Conservation (phyloP, 2,329 filamentous ascomycete species). For the Botryotinia globosa region DNA sequence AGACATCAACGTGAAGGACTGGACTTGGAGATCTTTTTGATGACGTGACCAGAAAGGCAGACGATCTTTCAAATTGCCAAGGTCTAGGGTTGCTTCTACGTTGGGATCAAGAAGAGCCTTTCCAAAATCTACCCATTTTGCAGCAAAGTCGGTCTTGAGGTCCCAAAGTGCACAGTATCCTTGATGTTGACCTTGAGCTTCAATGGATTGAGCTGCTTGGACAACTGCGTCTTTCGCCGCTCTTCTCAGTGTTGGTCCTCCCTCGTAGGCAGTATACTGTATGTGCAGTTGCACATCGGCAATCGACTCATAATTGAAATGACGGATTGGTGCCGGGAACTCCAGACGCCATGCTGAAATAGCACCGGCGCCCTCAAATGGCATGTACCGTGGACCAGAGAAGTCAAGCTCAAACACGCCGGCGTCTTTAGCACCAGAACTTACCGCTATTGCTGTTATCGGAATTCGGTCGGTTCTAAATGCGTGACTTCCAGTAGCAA, state of each 20-base stretch:
- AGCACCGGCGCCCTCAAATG: conserved; percentile 43
- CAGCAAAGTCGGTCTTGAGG: background rate
- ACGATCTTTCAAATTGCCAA: background rate
- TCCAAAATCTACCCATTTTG: background rate
- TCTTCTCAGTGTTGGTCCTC: conserved; percentile 3
- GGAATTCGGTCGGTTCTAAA: conserved; percentile 28
- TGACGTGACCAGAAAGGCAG: conserved; percentile 1
- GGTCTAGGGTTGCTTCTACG: background rate
- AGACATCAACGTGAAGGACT: background rate
- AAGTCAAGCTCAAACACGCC: conserved; percentile 41
- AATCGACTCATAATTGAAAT: background rate
- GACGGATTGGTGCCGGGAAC: conserved; percentile 30
- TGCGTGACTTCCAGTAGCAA: background rate
- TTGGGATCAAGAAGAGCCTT: background rate
- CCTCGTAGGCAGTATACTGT: conserved; percentile 3
- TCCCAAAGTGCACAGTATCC: background rate
- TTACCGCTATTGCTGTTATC: conserved; percentile 35
- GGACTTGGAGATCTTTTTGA: background rate
- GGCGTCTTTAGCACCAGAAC: conserved; percentile 34
- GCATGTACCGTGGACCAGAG: conserved; percentile 36
- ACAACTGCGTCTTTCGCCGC: background rate
- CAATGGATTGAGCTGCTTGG: background rate
- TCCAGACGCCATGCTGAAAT: conserved; percentile 39
- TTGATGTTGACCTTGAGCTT: background rate
- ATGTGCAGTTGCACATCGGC: background rate